Evolutionary conservation across 352 stramenopile genomes (phyloP), one percentile per base, ranked within the genome.

Genomic region (Globisporangium echinulatum): DNA sequence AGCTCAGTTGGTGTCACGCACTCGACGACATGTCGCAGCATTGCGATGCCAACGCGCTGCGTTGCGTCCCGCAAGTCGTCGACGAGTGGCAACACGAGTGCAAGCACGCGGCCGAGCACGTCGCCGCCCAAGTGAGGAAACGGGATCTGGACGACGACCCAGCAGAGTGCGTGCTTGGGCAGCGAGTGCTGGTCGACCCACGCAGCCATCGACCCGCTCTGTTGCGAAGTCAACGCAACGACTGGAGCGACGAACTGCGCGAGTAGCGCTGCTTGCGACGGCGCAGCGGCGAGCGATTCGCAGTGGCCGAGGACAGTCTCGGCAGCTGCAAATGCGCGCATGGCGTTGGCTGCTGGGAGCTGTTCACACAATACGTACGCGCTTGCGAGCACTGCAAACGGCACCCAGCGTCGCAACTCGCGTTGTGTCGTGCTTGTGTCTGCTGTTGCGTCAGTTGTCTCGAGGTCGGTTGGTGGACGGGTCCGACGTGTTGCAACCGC

Each of bases 51-150:
- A 43, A 90, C 69, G 17, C 76, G 56, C 43, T 93, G 83, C 3
- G 80, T 87, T 13, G 71, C 56, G 51, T 90, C 71, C 3, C 56
- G 79, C 42, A 90, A 66, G 44, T 92, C 76, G 62, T 95, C 85
- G 15, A 95, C 59, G 15, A 95, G 70, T 40, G 85, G 85, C 17
- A 95, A 87, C 33, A 87, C 80, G 37, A 95, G 70, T 43, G 85
- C 79, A 15, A 95, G 63, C 17, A 92, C 43, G 11, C 83, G 83
- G 1, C 85, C 85, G 13, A 92, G 71, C n/a, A 87, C 36, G 37
- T 93, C 85, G 9, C 79, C 79, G 0, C 76, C 78, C 3, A 94
- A 58, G 48, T 85, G 61, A 15, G 85, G 85, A 19, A 75, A 79
- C n/a, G 57, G 9, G 14, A 93, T 70, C 58, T 89, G 73, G 52